phyloP scores from a whole-genome alignment of 805 yeast species.

The Clavispora vitiphila region DNA sequence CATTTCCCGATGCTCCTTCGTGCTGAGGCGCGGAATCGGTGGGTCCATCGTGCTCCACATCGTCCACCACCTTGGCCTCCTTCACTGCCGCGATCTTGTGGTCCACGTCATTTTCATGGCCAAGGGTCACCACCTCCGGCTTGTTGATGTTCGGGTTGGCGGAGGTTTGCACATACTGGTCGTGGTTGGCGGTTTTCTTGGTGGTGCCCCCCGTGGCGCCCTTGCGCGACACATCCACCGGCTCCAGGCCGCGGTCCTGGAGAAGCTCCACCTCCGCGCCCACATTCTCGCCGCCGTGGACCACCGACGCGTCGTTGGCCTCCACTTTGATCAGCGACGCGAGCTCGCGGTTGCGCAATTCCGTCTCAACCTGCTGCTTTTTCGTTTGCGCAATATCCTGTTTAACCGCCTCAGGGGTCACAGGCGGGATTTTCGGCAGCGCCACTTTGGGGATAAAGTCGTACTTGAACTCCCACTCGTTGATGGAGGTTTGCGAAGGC shows the following conservation, averaged over 20 bases:
- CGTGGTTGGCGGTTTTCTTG: slow-evolving; percentile 32
- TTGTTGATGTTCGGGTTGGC: slow-evolving; percentile 38
- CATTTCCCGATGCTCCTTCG: background rate
- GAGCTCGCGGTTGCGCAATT: slow-evolving; percentile 30
- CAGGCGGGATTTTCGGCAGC: slow-evolving; percentile 40
- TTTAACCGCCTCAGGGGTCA: slow-evolving; percentile 44
- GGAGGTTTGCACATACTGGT: slow-evolving; percentile 37
- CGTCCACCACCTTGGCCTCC: slow-evolving; percentile 31
- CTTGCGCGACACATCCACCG: slow-evolving; percentile 26
- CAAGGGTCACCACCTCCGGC: slow-evolving; percentile 30
- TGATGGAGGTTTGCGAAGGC: slow-evolving; percentile 42
- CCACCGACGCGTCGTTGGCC: slow-evolving; percentile 37
- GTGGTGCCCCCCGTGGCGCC: slow-evolving; percentile 9
- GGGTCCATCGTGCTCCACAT: slow-evolving; percentile 30
- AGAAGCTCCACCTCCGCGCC: slow-evolving; percentile 33
- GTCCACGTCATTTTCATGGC: slow-evolving; percentile 28
- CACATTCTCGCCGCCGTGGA: slow-evolving; percentile 41
- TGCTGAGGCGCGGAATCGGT: slow-evolving; percentile 1
- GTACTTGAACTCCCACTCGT: slow-evolving; percentile 47
- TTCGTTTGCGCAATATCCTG: slow-evolving; percentile 44
- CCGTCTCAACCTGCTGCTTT: slow-evolving; percentile 32
- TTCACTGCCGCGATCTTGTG: slow-evolving; percentile 30
- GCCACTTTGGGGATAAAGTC: slow-evolving; percentile 39
- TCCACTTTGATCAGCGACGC: slow-evolving; percentile 38
- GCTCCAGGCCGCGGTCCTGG: slow-evolving; percentile 33